Conservation (phyloP, 345 rosid genomes). For the Gossypium longicalyx region DNA sequence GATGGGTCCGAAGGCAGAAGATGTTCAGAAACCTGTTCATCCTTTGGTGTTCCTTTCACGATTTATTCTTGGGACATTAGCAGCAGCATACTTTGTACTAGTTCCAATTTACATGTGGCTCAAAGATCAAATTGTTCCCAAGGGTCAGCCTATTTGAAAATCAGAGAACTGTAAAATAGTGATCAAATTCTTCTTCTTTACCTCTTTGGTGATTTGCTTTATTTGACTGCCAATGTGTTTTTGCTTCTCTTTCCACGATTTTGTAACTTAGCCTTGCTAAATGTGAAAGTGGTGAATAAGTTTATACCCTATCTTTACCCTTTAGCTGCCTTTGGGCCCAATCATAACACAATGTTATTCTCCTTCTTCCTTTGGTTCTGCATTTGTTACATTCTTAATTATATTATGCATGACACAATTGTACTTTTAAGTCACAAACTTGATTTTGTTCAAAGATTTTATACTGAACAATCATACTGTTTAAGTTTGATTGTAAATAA, state of each 20-base stretch:
- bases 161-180: background rate
- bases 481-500: too few species aligned
- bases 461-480: too few species aligned
- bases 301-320: background rate
- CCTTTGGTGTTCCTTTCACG: conserved; percentile 64
- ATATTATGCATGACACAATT: too few species aligned
- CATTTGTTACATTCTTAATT: background rate
- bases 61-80: conserved; percentile 65
- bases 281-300: background rate
- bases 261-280: background rate
- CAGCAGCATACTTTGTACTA: conserved; percentile 72
- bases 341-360: too few species aligned
- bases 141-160: conserved; percentile 63
- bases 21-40: conserved; percentile 63
- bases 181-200: background rate
- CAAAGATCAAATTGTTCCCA: conserved; percentile 80
- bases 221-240: background rate
- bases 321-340: background rate
- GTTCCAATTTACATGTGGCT: conserved; percentile 97
- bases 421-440: too few species aligned
- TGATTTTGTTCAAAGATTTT: too few species aligned
- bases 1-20: conserved; percentile 94
- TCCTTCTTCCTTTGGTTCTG: too few species aligned
- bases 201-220: background rate
- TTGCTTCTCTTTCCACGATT: background rate